Conservation (phyloP, 2,329 filamentous ascomycete genomes). For the Aspergillus unguis region DNA sequence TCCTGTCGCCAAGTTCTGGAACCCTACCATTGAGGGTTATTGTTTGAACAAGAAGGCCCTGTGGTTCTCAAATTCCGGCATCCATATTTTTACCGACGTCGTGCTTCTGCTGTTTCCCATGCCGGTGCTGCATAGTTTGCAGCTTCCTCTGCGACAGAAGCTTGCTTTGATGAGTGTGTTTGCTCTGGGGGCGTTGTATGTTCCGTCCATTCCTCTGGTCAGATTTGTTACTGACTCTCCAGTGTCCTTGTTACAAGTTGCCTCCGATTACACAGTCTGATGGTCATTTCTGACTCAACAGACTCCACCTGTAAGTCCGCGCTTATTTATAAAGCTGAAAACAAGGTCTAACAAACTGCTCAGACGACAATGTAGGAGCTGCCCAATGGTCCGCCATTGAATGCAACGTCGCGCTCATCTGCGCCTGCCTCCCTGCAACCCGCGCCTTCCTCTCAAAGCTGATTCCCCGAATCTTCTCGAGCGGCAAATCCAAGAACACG, state of each 20-base stretch:
- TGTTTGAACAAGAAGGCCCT: conserved; percentile 41
- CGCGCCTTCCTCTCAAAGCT: conserved; percentile 26
- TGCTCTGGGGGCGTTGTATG: conserved; percentile 43
- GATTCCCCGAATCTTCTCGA: conserved; percentile 29
- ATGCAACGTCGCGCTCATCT: conserved; percentile 43
- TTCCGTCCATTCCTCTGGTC: neutral
- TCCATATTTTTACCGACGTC: conserved; percentile 44
- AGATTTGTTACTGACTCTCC: neutral
- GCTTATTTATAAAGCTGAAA: neutral
- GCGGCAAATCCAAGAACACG: conserved; percentile 19
- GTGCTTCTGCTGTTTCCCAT: conserved; percentile 42
- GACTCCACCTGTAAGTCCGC: conserved; percentile 29
- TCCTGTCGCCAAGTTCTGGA: conserved; percentile 31
- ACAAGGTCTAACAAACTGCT: neutral
- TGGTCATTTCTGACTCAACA: conserved; percentile 26
- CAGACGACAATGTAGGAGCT: conserved; percentile 35
- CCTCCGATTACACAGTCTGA: conserved; percentile 30
- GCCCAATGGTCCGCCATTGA: conserved; percentile 45
- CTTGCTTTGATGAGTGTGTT: conserved; percentile 41
- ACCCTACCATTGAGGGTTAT: conserved; percentile 22
- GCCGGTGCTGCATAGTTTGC: conserved; percentile 40
- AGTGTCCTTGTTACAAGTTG: conserved; percentile 43
- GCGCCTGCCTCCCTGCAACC: conserved; percentile 38
- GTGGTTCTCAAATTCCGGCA: conserved; percentile 44
- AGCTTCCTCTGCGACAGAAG: conserved; percentile 41